Evolutionary conservation across 108 stramenopile genomes (phyloP), one percentile per base, ranked within the genome.

Genomic region (Cyclotella cryptica): DNA sequence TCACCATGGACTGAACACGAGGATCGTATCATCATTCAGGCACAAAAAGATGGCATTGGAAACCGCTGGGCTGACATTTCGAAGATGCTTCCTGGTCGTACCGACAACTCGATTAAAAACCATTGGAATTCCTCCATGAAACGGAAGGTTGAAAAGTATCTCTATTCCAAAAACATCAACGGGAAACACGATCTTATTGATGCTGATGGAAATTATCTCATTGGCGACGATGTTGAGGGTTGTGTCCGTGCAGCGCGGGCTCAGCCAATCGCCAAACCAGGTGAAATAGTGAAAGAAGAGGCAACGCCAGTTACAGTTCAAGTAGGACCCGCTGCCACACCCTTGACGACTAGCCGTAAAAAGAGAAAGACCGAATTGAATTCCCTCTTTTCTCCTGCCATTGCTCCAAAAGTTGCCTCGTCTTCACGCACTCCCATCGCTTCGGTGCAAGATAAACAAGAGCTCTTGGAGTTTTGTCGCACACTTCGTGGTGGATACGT

Each of bases 71-170:
- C 94, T 0, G 88, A 92, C 66, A 93, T 95, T 45, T 86, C 92
- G 40, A 92, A 90, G 49, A 54, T 79, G 30, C 66, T 95, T 43
- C 88, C 89, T 0, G 90, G 92, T 10, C 71, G 92, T 19, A 95
- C 92, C 18, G 94, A 95, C 61, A 95, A 93, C 53, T 84, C 85
- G 43, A 92, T 95, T 58, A 93, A 95, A 54, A 93, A 93, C 75
- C 90, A 88, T 61, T 96, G 92, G 91, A 85, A 93, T 71, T 69
- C 75, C 29, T 81, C 84, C 22, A 86, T 87, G 87, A 86, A 87
- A 44, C 85, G 90, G 24, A 93, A 92, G 71, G 88, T 93, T n/a
- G 93, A 93, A 80, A 89, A 88, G 42, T 95, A 89, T 69, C 72
- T 95, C 8, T 69, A 72, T 42, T 55, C 64, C 28, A 92, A 90